phyloP scores from a whole-genome alignment of 306 rosid species.

The Lupinus albus region DNA sequence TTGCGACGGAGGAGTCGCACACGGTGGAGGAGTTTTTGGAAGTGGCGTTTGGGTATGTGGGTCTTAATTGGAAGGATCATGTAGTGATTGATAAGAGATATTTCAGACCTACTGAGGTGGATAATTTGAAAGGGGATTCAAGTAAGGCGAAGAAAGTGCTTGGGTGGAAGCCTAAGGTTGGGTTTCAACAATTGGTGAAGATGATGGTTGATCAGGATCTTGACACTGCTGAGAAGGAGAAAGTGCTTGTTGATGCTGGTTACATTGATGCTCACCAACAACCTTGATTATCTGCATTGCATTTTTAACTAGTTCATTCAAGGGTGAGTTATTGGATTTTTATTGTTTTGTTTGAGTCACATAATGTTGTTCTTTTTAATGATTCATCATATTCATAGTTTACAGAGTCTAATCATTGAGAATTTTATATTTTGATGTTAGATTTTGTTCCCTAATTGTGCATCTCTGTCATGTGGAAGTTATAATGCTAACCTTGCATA shows the following conservation, averaged over 20 bases:
- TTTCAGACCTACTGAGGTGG: constrained; percentile 87
- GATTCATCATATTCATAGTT: constrained; percentile 35
- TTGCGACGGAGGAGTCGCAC: constrained; percentile 94
- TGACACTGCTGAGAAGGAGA: constrained; percentile 87
- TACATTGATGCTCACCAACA: constrained; percentile 98
- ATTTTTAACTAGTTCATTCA: neutral
- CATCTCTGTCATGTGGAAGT: constrained; percentile 4
- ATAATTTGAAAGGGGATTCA: constrained; percentile 87
- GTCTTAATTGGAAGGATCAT: constrained; percentile 83
- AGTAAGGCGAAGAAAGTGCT: constrained; percentile 76
- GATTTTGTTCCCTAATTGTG: constrained; percentile 23
- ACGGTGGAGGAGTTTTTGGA: constrained; percentile 90
- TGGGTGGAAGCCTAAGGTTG: constrained; percentile 95
- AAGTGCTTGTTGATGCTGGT: constrained; percentile 98
- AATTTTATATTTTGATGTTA: constrained; percentile 27
- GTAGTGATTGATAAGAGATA: constrained; percentile 88
- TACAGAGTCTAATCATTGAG: constrained; percentile 40
- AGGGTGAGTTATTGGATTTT: neutral
- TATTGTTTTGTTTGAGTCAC: neutral
- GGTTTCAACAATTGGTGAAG: constrained; percentile 79
- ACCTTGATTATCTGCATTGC: constrained; percentile 51
- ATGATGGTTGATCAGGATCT: constrained; percentile 98
- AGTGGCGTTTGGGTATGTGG: constrained; percentile 83
- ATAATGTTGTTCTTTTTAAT: constrained; percentile 27
- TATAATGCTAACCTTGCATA: neutral